Conservation (phyloP, 2,329 filamentous ascomycete genomes). For the Monosporascus cannonballus region DNA sequence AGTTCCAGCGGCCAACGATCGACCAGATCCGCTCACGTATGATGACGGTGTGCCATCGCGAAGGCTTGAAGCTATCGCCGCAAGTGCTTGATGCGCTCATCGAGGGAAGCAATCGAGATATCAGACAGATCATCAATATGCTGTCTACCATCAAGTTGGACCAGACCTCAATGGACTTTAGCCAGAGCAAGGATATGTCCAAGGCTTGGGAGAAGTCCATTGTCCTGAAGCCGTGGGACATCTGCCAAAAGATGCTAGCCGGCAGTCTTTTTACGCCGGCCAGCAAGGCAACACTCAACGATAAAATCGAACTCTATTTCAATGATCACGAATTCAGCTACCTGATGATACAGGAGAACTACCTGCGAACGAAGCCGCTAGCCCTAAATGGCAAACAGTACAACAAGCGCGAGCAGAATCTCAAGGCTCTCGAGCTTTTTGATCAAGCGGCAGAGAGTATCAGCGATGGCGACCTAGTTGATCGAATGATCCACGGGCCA, state of each 20-base stretch:
- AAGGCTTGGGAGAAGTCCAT: slow-evolving; percentile 99
- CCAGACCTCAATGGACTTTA: slow-evolving; percentile 70
- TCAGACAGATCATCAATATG: slow-evolving; percentile 98
- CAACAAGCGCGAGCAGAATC: slow-evolving; percentile 59
- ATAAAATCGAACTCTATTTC: slow-evolving; percentile 98
- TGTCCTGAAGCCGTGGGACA: slow-evolving; percentile 96
- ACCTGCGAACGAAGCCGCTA: slow-evolving; percentile 75
- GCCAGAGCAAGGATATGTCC: slow-evolving; percentile 87
- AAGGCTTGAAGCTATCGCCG: slow-evolving; percentile 78
- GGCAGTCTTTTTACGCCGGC: slow-evolving; percentile 78
- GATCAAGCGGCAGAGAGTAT: slow-evolving; percentile 92
- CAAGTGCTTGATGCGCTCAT: slow-evolving; percentile 88
- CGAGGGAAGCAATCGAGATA: slow-evolving; percentile 91
- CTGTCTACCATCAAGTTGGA: slow-evolving; percentile 89
- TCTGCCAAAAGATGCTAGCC: slow-evolving; percentile 85
- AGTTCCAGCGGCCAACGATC: slow-evolving; percentile 82
- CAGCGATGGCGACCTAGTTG: slow-evolving; percentile 91
- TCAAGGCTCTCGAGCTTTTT: slow-evolving; percentile 80
- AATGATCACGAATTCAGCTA: slow-evolving; percentile 98
- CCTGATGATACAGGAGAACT: slow-evolving; percentile 98
- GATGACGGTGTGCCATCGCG: slow-evolving; percentile 90
- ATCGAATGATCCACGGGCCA: slow-evolving; percentile 96
- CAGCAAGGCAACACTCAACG: slow-evolving; percentile 84
- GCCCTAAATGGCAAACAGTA: slow-evolving; percentile 51
- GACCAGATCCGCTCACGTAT: slow-evolving; percentile 89